phyloP scores from a whole-genome alignment of 306 rosid species.

The Cucurbita ficifolia region DNA sequence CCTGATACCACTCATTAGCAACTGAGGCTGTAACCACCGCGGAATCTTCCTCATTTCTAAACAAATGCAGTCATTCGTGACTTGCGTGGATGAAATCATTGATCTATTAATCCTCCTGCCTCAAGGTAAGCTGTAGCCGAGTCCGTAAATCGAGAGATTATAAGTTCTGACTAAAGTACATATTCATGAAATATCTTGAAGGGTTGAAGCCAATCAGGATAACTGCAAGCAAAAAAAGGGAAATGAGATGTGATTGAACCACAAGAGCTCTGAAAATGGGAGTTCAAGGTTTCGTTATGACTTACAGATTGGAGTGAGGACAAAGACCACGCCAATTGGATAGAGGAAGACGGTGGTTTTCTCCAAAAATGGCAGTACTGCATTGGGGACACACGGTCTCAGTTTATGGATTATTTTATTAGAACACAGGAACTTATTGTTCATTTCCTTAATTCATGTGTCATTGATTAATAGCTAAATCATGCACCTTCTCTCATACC shows the following conservation, averaged over 20 bases:
- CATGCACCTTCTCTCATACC: neutral
- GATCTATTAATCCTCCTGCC: slow-evolving; percentile 29
- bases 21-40: neutral
- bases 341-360: slow-evolving; percentile 87
- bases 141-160: slow-evolving; percentile 17
- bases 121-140: slow-evolving; percentile 18
- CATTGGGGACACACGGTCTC: slow-evolving; percentile 19
- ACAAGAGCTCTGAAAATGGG: slow-evolving; percentile 10
- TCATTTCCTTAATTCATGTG: neutral
- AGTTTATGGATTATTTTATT: neutral
- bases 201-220: slow-evolving; percentile 97
- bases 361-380: slow-evolving; percentile 94
- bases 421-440: neutral
- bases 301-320: slow-evolving; percentile 97
- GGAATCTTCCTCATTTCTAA: slow-evolving; percentile 8
- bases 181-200: slow-evolving; percentile 84
- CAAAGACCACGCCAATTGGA: slow-evolving; percentile 77
- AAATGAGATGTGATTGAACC: slow-evolving; percentile 11
- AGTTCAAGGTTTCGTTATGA: slow-evolving; percentile 12
- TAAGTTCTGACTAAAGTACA: slow-evolving; percentile 62
- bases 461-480: neutral
- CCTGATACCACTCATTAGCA: slow-evolving; percentile 20
- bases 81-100: slow-evolving; percentile 19
- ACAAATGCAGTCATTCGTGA: slow-evolving; percentile 5
- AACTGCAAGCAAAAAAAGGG: slow-evolving; percentile 37